phyloP scores from a whole-genome alignment of 78 protist species.

The Monosiga brevicollis region DNA sequence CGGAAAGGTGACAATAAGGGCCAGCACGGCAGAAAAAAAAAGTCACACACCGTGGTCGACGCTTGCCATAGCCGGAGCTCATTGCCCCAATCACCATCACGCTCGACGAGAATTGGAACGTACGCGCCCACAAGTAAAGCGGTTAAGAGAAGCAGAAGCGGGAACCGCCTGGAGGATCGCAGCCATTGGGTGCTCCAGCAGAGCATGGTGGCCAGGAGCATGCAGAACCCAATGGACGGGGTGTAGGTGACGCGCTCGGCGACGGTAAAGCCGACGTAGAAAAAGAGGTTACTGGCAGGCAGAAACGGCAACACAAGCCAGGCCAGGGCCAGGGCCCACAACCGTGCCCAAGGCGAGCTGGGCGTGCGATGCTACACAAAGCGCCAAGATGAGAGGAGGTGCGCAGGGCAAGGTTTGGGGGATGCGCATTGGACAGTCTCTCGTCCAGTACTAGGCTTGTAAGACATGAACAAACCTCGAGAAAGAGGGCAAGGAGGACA shows the following conservation, averaged over 20 bases:
- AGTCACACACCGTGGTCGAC: background rate
- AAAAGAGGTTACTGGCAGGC: constrained; percentile 10
- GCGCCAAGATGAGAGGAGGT: background rate
- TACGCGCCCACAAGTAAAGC: background rate
- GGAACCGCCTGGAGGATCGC: background rate
- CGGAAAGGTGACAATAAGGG: too few relatives aligned
- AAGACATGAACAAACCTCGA: background rate
- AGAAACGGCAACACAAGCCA: constrained; percentile 4
- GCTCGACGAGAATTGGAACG: background rate
- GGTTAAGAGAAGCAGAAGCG: background rate
- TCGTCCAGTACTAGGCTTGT: background rate
- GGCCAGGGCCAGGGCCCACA: background rate
- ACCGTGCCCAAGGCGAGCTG: background rate
- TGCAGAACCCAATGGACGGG: constrained; percentile 33
- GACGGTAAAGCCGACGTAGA: constrained; percentile 20
- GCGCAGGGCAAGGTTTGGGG: background rate
- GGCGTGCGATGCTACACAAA: background rate
- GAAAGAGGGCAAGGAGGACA: background rate
- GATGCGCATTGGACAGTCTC: background rate
- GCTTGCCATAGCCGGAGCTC: background rate
- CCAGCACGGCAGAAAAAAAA: too few relatives aligned
- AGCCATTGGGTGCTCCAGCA: background rate
- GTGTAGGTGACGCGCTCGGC: constrained; percentile 24
- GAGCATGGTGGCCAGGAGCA: background rate
- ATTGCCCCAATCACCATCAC: background rate